These are phyloP conservation scores for Hymenoscyphus albidus DNA, from an alignment of 2,329 filamentous ascomycete genomes.

Conservation along the genomic window DNA sequence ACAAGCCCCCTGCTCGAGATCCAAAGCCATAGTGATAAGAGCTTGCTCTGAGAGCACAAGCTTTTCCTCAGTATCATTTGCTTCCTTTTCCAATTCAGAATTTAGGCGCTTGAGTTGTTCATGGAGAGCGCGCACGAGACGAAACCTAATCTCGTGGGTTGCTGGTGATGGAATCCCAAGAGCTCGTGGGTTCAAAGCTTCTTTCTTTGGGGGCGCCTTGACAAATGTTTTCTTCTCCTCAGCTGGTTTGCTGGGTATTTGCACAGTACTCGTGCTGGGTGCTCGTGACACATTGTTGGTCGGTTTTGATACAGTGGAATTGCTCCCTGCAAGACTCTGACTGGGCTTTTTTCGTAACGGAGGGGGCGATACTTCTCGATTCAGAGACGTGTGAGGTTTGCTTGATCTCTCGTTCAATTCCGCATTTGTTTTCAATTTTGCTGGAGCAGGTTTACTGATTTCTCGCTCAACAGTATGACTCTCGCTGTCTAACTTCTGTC, in stretches of 20 bases:
- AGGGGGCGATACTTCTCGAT: constrained; percentile 5
- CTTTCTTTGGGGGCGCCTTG: constrained; percentile 36
- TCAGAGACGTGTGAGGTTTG: constrained; percentile 1
- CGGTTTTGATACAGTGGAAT: background rate
- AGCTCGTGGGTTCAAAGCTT: constrained; percentile 64
- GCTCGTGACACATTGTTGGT: background rate
- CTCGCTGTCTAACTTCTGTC: constrained; percentile 29
- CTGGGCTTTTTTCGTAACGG: constrained; percentile 7
- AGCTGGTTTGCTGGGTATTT: background rate
- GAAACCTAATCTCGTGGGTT: constrained; percentile 51
- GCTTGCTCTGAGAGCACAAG: constrained; percentile 61
- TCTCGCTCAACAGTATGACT: constrained; percentile 6
- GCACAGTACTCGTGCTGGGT: background rate
- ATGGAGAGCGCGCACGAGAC: constrained; percentile 61
- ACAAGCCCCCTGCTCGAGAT: constrained; percentile 76
- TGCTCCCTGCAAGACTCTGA: background rate
- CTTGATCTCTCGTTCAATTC: background rate
- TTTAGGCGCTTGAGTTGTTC: constrained; percentile 66
- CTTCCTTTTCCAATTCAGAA: constrained; percentile 51
- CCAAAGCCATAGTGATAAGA: constrained; percentile 64
- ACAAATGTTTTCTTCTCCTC: constrained; percentile 9
- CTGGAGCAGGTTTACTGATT: background rate
- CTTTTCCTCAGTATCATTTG: constrained; percentile 47
- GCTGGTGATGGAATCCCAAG: constrained; percentile 56
- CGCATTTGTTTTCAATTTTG: background rate